phyloP scores from a whole-genome alignment of 176 grass and related monocot species.

The Cenchrus americanus region DNA sequence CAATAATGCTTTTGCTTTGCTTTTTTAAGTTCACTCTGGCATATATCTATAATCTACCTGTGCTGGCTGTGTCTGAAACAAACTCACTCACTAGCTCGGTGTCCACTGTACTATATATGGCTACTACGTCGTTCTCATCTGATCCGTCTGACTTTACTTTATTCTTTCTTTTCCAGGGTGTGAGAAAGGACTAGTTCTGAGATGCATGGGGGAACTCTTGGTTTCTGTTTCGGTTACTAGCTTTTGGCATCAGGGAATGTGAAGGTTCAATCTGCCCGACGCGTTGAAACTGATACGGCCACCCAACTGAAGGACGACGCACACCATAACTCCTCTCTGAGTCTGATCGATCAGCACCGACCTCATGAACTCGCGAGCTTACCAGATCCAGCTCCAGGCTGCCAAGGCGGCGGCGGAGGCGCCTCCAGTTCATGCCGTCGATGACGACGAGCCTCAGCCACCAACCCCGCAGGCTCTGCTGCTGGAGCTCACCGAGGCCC shows the following conservation, averaged over 20 bases:
- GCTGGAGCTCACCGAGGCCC: constrained; percentile 2
- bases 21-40: neutral
- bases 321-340: neutral
- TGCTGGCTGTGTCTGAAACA: too few species aligned
- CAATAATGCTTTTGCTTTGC: too few species aligned
- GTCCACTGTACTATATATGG: neutral
- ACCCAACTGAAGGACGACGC: neutral
- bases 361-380: constrained; percentile 40
- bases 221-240: constrained; percentile 39
- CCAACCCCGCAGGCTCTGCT: neutral
- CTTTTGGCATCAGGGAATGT: constrained; percentile 6
- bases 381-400: constrained; percentile 27
- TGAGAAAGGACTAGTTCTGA: constrained; percentile 17
- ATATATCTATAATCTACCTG: neutral
- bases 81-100: neutral
- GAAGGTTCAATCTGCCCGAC: constrained; percentile 18
- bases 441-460: neutral
- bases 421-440: neutral
- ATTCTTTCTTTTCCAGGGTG: constrained; percentile 7
- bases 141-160: constrained; percentile 26
- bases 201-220: constrained; percentile 15
- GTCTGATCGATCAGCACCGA: constrained; percentile 8
- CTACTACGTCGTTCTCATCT: neutral
- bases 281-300: constrained; percentile 41
- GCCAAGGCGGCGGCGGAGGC: neutral